Conservation (phyloP, 495 filamentous ascomycete genomes). For the Lindgomyces ingoldianus region DNA sequence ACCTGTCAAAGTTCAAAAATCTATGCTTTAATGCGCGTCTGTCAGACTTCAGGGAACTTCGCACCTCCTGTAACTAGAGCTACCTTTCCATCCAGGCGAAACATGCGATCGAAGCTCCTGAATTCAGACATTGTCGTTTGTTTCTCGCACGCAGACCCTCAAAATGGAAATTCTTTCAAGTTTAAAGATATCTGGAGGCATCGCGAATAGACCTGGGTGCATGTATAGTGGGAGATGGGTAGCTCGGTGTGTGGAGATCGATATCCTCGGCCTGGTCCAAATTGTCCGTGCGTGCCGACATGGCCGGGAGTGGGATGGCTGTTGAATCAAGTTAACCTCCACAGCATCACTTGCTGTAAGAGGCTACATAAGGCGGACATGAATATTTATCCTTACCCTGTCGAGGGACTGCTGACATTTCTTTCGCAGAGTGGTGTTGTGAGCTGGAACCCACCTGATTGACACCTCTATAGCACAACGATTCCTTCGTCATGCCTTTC, state of each 20-base stretch:
- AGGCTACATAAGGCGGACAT: slow-evolving; percentile 10
- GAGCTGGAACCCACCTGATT: slow-evolving; percentile 1
- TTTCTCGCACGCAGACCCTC: background rate
- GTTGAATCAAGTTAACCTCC: slow-evolving; percentile 15
- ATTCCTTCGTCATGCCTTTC: slow-evolving; percentile 41
- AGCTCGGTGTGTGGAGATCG: slow-evolving; percentile 35
- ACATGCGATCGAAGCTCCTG: slow-evolving; percentile 42
- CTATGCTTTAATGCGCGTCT: background rate
- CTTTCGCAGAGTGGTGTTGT: background rate
- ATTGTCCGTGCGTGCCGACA: slow-evolving; percentile 3
- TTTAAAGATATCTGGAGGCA: slow-evolving; percentile 8
- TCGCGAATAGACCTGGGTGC: background rate
- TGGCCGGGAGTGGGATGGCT: slow-evolving; percentile 25
- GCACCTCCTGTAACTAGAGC: slow-evolving; percentile 48
- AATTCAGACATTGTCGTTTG: slow-evolving; percentile 43
- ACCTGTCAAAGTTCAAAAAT: slow-evolving; percentile 29
- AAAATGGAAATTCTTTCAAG: background rate
- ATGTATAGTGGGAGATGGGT: slow-evolving; percentile 6
- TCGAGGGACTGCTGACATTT: slow-evolving; percentile 6
- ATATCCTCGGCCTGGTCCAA: slow-evolving; percentile 31
- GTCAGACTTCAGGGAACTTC: background rate
- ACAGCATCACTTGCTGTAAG: slow-evolving; percentile 15
- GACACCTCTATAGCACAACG: too few species aligned
- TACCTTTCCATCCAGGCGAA: slow-evolving; percentile 49
- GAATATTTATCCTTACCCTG: background rate